These are phyloP conservation scores for Amoeboradix gromovi DNA, from an alignment of 371 early-diverging fungal genomes.

Conservation along the genomic window DNA sequence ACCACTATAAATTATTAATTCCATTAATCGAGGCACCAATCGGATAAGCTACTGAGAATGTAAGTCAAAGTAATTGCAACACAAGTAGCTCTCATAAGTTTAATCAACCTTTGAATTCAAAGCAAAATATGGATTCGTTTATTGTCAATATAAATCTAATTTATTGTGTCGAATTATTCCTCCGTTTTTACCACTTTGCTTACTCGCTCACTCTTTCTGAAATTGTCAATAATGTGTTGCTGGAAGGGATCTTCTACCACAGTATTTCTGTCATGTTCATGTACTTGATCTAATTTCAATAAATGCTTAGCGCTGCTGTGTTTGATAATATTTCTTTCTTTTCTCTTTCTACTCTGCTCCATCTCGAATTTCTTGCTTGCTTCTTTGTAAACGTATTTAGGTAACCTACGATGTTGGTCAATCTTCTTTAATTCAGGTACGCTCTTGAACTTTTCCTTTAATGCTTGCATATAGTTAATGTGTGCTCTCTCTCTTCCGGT, in stretches of 20 bases:
- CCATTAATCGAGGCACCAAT: too few relatives aligned
- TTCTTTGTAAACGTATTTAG: constrained; percentile 46
- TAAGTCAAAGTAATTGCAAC: too few relatives aligned
- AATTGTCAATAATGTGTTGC: not conserved
- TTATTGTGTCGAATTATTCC: too few relatives aligned
- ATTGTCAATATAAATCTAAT: too few relatives aligned
- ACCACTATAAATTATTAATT: too few relatives aligned
- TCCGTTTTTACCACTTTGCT: not conserved
- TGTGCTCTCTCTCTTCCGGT: constrained; percentile 47
- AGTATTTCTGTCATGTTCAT: not conserved
- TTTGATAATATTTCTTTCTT: constrained; percentile 48
- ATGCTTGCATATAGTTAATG: constrained; percentile 43
- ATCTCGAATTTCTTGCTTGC: constrained; percentile 42
- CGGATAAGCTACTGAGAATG: too few relatives aligned
- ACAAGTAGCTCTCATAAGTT: too few relatives aligned
- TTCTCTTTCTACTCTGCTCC: constrained; percentile 38
- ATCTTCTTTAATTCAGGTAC: constrained; percentile 73
- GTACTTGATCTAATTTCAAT: not conserved
- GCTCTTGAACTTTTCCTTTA: constrained; percentile 76
- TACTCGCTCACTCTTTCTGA: not conserved
- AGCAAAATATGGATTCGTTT: too few relatives aligned
- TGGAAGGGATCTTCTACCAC: not conserved
- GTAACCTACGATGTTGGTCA: constrained; percentile 49
- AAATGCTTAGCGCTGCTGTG: constrained; percentile 16
- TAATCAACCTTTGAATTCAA: too few relatives aligned